These are phyloP conservation scores for Pythium oligandrum DNA, from an alignment of 352 stramenopile genomes.

Conservation along the genomic window DNA sequence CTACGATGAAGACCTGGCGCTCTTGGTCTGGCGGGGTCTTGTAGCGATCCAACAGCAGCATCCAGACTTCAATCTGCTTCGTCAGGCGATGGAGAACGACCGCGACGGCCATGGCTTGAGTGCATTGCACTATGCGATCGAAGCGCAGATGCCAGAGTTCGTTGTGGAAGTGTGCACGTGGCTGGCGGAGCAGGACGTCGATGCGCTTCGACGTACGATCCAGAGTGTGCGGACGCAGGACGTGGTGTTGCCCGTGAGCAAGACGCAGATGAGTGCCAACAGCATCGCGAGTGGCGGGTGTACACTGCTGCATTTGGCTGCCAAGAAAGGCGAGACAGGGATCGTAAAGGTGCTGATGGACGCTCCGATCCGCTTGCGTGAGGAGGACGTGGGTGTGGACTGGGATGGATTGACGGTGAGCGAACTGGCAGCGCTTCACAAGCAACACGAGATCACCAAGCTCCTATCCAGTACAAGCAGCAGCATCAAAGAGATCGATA, in stretches of 20 bases:
- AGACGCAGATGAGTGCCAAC: conserved; percentile 52
- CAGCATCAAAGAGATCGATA: not conserved
- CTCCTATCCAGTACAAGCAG: conserved; percentile 17
- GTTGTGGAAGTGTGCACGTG: conserved; percentile 24
- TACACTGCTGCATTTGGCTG: conserved; percentile 67
- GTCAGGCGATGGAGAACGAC: conserved; percentile 69
- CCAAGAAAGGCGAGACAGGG: conserved; percentile 45
- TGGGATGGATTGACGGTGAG: conserved; percentile 59
- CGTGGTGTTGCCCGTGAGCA: conserved; percentile 60
- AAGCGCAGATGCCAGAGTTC: conserved; percentile 63
- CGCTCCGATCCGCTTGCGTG: conserved; percentile 24
- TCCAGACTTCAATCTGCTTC: conserved; percentile 37
- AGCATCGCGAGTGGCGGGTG: conserved; percentile 70
- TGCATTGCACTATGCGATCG: conserved; percentile 68
- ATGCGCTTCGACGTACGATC: conserved; percentile 5
- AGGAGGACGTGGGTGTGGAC: conserved; percentile 20
- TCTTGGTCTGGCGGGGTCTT: conserved; percentile 56
- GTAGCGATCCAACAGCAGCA: conserved; percentile 35
- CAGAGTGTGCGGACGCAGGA: conserved; percentile 36
- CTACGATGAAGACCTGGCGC: conserved; percentile 78
- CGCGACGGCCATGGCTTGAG: conserved; percentile 65
- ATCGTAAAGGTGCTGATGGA: conserved; percentile 44
- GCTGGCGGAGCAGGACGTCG: conserved; percentile 2
- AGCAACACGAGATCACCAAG: conserved; percentile 24
- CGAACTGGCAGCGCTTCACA: conserved; percentile 46